Conservation (phyloP, 306 rosid genomes). For the Sicyos baderoa region DNA sequence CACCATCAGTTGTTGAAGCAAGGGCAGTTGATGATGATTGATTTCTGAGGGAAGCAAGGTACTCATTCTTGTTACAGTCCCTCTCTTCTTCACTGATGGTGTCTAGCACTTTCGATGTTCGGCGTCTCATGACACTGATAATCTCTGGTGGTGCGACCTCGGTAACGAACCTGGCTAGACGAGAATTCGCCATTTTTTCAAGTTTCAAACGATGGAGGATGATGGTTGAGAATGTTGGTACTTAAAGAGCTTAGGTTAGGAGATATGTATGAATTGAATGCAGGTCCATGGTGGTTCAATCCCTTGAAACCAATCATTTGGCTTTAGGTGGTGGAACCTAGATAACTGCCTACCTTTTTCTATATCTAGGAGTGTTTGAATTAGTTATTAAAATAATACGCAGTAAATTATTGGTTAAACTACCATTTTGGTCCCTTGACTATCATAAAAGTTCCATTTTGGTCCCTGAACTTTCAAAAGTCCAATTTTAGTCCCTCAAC, state of each 20-base stretch:
- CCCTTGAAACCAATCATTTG: too few relatives aligned
- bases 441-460: too few relatives aligned
- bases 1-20: slow-evolving; percentile 7
- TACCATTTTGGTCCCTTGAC: too few relatives aligned
- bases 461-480: too few relatives aligned
- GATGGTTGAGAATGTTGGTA: background rate
- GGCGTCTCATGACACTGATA: slow-evolving; percentile 69
- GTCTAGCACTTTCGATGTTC: slow-evolving; percentile 73
- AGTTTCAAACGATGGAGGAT: background rate
- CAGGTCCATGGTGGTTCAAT: too few relatives aligned
- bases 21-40: too few relatives aligned
- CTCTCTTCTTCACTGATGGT: slow-evolving; percentile 80
- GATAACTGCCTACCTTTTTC: background rate
- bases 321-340: too few relatives aligned
- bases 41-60: background rate
- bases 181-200: slow-evolving; percentile 53
- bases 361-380: background rate
- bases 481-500: too few relatives aligned
- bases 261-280: background rate
- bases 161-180: slow-evolving; percentile 66
- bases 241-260: background rate
- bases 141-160: slow-evolving; percentile 95
- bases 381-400: too few relatives aligned
- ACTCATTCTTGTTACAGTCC: slow-evolving; percentile 30
- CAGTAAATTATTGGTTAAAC: too few relatives aligned